A percentile compares a stretch with the other conserved stretches of the same genome.
Conservation (phyloP, 768 basidiomycete genomes). For the Suillus clintonianus region DNA sequence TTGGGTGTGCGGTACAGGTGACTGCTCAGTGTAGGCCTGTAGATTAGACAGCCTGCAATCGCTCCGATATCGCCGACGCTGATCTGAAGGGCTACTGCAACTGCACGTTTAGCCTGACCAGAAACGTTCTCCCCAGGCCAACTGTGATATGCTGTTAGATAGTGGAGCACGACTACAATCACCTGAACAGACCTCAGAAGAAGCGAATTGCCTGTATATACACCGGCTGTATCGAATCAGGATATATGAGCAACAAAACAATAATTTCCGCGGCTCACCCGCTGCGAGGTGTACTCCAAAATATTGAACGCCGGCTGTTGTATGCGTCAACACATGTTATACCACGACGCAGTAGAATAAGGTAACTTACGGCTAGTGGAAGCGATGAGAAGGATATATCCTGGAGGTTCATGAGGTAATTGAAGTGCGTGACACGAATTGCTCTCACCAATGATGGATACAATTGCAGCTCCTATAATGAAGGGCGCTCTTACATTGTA, state of each 20-base stretch:
- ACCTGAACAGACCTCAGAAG: conserved; percentile 46
- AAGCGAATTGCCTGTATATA: conserved; percentile 60
- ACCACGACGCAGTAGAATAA: background rate
- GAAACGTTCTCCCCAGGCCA: conserved; percentile 73
- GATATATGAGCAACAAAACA: background rate
- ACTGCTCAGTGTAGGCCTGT: conserved; percentile 48
- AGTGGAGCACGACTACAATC: background rate
- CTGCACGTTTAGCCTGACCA: conserved; percentile 65
- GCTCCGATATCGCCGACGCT: conserved; percentile 63
- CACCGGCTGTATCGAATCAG: conserved; percentile 36
- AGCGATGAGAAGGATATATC: conserved; percentile 57
- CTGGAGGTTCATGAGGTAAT: conserved; percentile 24
- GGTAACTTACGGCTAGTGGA: conserved; percentile 42
- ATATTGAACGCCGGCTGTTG: conserved; percentile 53
- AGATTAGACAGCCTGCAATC: conserved; percentile 56
- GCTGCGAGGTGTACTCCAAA: conserved; percentile 57
- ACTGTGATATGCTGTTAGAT: conserved; percentile 17
- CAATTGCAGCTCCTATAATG: conserved; percentile 49
- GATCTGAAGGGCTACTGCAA: conserved; percentile 65
- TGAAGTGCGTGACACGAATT: background rate
- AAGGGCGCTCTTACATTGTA: conserved; percentile 49
- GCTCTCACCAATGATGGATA: conserved; percentile 54
- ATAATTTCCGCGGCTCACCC: conserved; percentile 9
- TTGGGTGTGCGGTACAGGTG: conserved; percentile 57
- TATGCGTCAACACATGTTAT: background rate